Evolutionary conservation across 2,329 filamentous ascomycete species (phyloP).

Genomic region (Coniella vitis): DNA sequence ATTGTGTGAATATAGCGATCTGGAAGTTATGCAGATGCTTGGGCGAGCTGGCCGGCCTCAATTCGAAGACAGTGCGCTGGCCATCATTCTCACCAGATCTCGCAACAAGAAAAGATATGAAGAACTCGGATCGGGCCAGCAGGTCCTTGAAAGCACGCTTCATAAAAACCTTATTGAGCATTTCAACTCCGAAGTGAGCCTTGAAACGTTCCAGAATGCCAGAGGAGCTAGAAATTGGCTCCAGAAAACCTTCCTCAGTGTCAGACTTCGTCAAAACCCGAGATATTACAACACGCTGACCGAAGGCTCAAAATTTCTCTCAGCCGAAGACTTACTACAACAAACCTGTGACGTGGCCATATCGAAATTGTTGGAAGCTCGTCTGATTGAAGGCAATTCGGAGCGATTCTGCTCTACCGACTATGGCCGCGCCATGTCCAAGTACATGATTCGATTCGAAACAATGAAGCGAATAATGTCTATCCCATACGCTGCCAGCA

Average conservation of each 20-base stretch:
- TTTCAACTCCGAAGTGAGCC: conserved; percentile 74
- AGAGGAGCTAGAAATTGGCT: conserved; percentile 68
- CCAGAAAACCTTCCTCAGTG: conserved; percentile 67
- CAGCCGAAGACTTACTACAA: conserved; percentile 53
- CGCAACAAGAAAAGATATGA: conserved; percentile 61
- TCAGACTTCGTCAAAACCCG: conserved; percentile 66
- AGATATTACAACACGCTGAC: conserved; percentile 57
- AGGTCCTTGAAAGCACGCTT: conserved; percentile 69
- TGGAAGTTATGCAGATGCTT: conserved; percentile 89
- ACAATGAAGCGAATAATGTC: conserved; percentile 68
- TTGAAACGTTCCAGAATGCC: conserved; percentile 63
- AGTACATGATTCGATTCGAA: conserved; percentile 71
- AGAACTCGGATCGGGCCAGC: conserved; percentile 64
- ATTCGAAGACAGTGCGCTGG: conserved; percentile 69
- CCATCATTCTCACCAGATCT: conserved; percentile 71
- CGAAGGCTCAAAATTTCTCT: conserved; percentile 42
- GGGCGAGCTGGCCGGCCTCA: conserved; percentile 78
- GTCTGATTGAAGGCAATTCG: conserved; percentile 45
- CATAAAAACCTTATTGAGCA: conserved; percentile 78
- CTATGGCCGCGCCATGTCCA: conserved; percentile 74
- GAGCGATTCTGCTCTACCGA: conserved; percentile 54
- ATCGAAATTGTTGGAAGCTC: conserved; percentile 51
- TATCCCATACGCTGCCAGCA: conserved; percentile 52
- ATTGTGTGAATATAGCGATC: conserved; percentile 66
- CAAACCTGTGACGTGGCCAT: conserved; percentile 67